Base-by-base conservation (phyloP, 805 yeast species). In the Suhomyces emberorum region DNA sequence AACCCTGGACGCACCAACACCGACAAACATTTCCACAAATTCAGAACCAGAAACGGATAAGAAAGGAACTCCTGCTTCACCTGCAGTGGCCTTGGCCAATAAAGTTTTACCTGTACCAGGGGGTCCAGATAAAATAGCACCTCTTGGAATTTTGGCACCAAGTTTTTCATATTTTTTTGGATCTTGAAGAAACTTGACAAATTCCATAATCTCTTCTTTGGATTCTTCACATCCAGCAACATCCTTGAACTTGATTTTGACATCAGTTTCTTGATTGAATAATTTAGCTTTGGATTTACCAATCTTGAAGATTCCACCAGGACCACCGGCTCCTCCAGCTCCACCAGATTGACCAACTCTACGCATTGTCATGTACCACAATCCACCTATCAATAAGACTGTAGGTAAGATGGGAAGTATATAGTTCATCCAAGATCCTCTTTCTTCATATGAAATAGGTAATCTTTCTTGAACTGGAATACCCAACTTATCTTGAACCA, bases 21-120 rank as follows among this genome's bases (percentile, higher is more conserved):
- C 96, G 15, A 86, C 95, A 69, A 86, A 88, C 96, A 88, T 88
- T 61, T 88, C 96, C n/a, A 88, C 95, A 49, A 88, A 88, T 58
- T 88, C 96, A 10, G 96, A 87, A 51, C 96, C 96, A 1, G 95
- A 83, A 5, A 88, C 96, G 15, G 93, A 81, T 46, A 79, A 79
- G 59, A 88, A 88, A 17, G 97, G 96, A 34, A 88, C 97, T 34
- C 87, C 93, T 2, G 96, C 96, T 59, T 88, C 96, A 49, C 97
- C 96, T 2, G 96, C 97, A 17, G 96, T 88, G 9, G 96, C 96
- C 59, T 85, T 88, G 16, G 96, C 96, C 38, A 88, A 65, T 44
- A 88, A 64, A 0, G 97, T 88, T 61, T 88, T 88, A 77, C 97
- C 97, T 3, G 97, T 88, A 70, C 97, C 97, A 28, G 97, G 97